Base-by-base conservation (phyloP, 371 early-diverging fungal species). In the Batkoa obscura region DNA sequence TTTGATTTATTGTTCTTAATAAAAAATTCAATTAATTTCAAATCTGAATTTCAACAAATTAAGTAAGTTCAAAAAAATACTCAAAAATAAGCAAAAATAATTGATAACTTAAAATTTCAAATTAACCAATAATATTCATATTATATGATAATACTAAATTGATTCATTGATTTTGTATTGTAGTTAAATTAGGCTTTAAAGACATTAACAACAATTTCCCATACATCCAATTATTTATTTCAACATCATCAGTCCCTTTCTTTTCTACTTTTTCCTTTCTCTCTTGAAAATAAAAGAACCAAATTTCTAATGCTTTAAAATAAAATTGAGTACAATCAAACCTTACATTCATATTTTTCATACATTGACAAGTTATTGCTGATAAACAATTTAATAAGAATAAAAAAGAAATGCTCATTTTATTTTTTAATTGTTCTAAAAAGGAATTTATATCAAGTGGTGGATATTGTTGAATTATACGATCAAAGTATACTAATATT, bases 281-380 rank as follows among this genome's bases (percentile, higher is more conserved):
- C 23, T 23, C 23, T 23, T 23, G 23, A 23, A 23, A 23, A 23
- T 23, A 23, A 23, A 23, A 37, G 17, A 41, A 54, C 23, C 42
- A 23, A 5, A 54, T 36, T 34, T 54, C 54, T 5, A 54, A 32
- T 2, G 54, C 54, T 17, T 54, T 54, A 17, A 41, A 37, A 33
- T 54, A 36, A 43, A 54, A 54, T n/a, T 54, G 54, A 45, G 54
- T 43, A 9, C 13, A 23, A 30, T 54, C 54, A 17, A 54, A 54
- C 13, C 37, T 39, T 41, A 43, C 54, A 15, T 36, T 54, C 2
- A 43, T 41, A n/a, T 54, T 54, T 32, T 43, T 54, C 2, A 12
- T 35, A 10, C n/a, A 34, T 3, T 13, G 35, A 17, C 54, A 54
- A 3, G 54, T 43, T 17, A 54, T 43, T 9, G 54, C 54, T 17